Evolutionary conservation across 345 rosid species (phyloP), one percentile per base, ranked within the genome.

Genomic region (Eucalyptus camaldulensis): DNA sequence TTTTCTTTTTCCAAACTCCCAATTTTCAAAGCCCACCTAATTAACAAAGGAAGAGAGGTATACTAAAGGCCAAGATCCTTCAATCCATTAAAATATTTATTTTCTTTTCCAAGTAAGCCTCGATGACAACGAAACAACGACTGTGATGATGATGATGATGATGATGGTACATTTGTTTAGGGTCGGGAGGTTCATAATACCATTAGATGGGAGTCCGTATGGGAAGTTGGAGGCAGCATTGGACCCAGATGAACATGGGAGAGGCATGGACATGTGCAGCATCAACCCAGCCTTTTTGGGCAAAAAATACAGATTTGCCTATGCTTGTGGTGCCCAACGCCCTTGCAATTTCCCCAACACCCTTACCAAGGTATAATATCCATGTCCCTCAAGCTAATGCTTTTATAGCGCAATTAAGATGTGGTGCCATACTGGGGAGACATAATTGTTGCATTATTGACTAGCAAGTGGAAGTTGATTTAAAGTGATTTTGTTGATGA

Each of bases 301-400:
- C 65, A 93, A 89, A 89, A 94, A 94, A 54, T 95, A 97, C 33
- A 93, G 99, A 91, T 97, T 95, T 85, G 95, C 96, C 88, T 96
- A 97, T 90, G 99, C 99, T 11, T 97, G 99, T 88, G 99, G 99
- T 51, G 99, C 99, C 69, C 88, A 93, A 56, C 96, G 99, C 25
- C 99, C 99, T 58, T 96, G 99, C 86, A 95, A 98, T 87, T 98
- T 98, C 93, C 99, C 99, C 89, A 98, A 98, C 92, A 95, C 98
- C 89, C 95, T 98, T 90, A 94, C 99, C 49, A 98, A 98, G 98
- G 99, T 97, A 88, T 15, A 2, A 14, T 9, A 37, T 29, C 7
- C 37, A 76, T 29, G 85, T 49, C n/a, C 33, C 49, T 89, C 80
- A 65, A 65, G 33, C 33, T 4, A 11, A 65, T 65, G 37, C 19